These are phyloP conservation scores for Epichloe elymi DNA, from an alignment of 2,329 filamentous ascomycete species.

Conservation along the genomic window DNA sequence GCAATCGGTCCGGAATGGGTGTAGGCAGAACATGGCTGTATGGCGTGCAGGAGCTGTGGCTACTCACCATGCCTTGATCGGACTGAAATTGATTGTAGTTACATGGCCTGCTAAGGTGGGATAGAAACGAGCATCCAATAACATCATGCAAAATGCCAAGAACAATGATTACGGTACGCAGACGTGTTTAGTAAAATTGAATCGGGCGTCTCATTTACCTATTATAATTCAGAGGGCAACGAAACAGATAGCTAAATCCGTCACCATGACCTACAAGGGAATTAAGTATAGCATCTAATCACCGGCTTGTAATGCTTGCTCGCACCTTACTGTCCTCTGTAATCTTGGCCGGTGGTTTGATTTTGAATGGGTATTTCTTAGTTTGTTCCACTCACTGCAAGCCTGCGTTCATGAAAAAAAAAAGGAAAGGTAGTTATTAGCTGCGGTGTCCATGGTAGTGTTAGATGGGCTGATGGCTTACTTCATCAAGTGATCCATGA, in stretches of 20 bases:
- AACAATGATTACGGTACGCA: too few relatives aligned
- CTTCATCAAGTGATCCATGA: conserved; percentile 99
- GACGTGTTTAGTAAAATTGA: background rate
- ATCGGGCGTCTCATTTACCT: background rate
- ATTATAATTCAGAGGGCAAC: background rate
- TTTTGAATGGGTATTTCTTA: conserved; percentile 17
- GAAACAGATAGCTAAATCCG: background rate
- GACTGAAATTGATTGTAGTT: too few relatives aligned
- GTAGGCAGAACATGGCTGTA: too few relatives aligned
- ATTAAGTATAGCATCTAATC: background rate
- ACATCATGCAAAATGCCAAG: too few relatives aligned
- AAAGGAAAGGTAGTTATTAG: conserved; percentile 7
- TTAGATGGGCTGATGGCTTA: conserved; percentile 28
- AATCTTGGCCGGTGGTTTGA: too few relatives aligned
- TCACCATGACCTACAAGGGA: background rate
- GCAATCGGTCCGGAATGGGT: too few relatives aligned
- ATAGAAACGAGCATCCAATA: too few relatives aligned
- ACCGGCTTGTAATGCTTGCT: background rate
- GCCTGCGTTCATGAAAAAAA: conserved; percentile 20
- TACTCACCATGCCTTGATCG: too few relatives aligned
- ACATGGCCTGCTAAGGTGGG: too few relatives aligned
- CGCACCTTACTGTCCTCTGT: background rate
- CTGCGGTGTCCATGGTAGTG: background rate
- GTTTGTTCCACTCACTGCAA: conserved; percentile 52
- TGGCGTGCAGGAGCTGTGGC: too few relatives aligned